These are phyloP conservation scores for Zygotorulaspora chibaensis DNA, from an alignment of 805 yeast species.

Conservation along the genomic window DNA sequence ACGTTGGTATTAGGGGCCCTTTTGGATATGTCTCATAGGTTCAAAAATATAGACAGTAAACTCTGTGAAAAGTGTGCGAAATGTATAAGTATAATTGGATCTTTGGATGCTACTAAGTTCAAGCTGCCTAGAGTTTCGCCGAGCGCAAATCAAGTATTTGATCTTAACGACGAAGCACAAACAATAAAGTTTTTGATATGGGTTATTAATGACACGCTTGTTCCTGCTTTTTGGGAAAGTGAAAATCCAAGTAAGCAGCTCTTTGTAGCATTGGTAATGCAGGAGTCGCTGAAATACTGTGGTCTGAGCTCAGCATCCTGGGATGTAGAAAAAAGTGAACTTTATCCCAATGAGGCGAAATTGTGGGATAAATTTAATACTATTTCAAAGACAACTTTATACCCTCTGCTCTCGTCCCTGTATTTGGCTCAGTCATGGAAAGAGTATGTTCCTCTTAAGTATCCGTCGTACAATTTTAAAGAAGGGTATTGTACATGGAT, in stretches of 20 bases:
- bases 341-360: slow-evolving; percentile 30
- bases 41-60: slow-evolving; percentile 42
- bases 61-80: slow-evolving; percentile 60
- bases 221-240: slow-evolving; percentile 85
- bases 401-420: slow-evolving; percentile 69
- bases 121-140: slow-evolving; percentile 34
- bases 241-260: slow-evolving; percentile 81
- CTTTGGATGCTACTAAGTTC: slow-evolving; percentile 61
- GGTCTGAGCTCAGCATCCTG: slow-evolving; percentile 41
- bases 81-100: slow-evolving; percentile 73
- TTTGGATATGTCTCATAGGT: slow-evolving; percentile 53
- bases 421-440: slow-evolving; percentile 58
- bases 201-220: slow-evolving; percentile 64
- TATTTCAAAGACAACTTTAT: slow-evolving; percentile 64
- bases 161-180: slow-evolving; percentile 60
- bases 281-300: slow-evolving; percentile 68
- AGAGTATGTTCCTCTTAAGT: slow-evolving; percentile 42
- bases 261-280: slow-evolving; percentile 83
- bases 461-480: slow-evolving; percentile 60
- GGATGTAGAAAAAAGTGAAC: slow-evolving; percentile 27
- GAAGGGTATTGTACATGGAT: slow-evolving; percentile 70
- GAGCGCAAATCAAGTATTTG: slow-evolving; percentile 48
- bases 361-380: slow-evolving; percentile 64
- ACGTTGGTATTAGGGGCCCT: slow-evolving; percentile 49
- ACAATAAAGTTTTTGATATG: slow-evolving; percentile 58